phyloP scores from a whole-genome alignment of 306 rosid genomes.

The Quercus ilex region DNA sequence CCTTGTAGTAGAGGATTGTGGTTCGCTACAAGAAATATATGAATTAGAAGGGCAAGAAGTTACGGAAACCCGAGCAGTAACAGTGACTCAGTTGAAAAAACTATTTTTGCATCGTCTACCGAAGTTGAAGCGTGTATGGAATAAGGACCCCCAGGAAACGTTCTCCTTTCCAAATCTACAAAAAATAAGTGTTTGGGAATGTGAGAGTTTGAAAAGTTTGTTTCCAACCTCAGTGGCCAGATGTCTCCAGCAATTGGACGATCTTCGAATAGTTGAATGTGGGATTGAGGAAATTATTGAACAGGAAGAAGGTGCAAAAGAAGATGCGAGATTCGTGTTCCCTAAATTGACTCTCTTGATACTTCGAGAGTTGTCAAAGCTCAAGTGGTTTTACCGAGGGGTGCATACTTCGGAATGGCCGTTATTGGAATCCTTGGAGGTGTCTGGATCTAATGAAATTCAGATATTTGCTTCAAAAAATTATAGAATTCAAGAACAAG shows the following conservation, averaged over 20 bases:
- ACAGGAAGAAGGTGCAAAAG: not conserved
- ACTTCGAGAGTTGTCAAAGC: not conserved
- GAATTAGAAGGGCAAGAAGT: not conserved
- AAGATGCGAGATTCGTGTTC: not conserved
- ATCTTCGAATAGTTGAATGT: not conserved
- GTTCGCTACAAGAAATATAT: conserved; percentile 13
- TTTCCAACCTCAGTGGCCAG: conserved; percentile 26
- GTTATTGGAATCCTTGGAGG: not conserved
- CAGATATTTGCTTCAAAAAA: not conserved
- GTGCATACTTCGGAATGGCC: not conserved
- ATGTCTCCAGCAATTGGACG: not conserved
- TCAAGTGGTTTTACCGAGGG: not conserved
- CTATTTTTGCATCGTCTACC: not conserved
- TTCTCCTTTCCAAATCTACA: not conserved
- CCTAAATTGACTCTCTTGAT: not conserved
- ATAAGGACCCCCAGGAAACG: not conserved
- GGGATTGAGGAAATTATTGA: not conserved
- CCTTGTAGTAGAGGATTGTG: not conserved
- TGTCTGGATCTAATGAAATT: not conserved
- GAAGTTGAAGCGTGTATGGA: conserved; percentile 21
- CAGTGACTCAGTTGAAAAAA: not conserved
- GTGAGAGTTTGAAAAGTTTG: not conserved
- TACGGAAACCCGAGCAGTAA: no score
- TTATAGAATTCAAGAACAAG: no score
- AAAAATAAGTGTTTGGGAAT: accelerated